Percentiles rank a stretch among this genome's conserved stretches.
These are phyloP conservation scores for Kitagawia praeruptora DNA, from an alignment of 129 eudicot genomes.

Conservation along the genomic window DNA sequence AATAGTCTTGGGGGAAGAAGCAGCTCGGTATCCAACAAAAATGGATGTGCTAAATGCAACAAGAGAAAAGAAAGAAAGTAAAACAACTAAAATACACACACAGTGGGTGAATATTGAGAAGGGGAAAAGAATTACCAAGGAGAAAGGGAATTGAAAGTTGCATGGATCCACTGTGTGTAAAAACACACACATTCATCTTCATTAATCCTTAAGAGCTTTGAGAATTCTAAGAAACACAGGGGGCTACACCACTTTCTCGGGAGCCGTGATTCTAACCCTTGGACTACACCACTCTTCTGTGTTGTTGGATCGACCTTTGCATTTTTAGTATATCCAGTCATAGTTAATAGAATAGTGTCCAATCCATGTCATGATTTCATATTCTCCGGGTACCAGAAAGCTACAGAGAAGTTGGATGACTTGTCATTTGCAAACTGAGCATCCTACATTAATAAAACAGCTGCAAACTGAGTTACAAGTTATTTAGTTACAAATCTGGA, in stretches of 20 bases:
- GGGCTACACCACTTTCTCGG: no score
- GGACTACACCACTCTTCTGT: no score
- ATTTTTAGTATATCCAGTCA: background rate
- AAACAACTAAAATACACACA: no score
- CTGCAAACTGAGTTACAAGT: background rate
- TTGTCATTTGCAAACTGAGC: constrained; percentile 10
- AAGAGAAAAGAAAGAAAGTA: background rate
- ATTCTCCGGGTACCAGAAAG: constrained; percentile 12
- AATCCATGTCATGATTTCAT: constrained; percentile 3
- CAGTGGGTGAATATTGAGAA: no score
- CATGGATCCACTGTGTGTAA: no score
- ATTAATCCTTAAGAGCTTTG: no score
- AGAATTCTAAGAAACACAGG: no score
- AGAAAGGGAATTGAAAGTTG: no score
- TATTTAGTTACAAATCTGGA: background rate
- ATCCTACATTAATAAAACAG: background rate
- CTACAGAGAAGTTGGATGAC: background rate
- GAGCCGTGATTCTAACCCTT: no score
- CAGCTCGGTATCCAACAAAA: background rate
- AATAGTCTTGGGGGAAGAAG: background rate
- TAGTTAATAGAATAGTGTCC: constrained; percentile 7
- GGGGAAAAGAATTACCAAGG: no score
- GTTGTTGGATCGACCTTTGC: no score
- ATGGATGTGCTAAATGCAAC: constrained; percentile 7
- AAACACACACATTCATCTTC: no score